Evolutionary conservation across 2,329 filamentous ascomycete species (phyloP).

Genomic region (Talaromyces sp.): DNA sequence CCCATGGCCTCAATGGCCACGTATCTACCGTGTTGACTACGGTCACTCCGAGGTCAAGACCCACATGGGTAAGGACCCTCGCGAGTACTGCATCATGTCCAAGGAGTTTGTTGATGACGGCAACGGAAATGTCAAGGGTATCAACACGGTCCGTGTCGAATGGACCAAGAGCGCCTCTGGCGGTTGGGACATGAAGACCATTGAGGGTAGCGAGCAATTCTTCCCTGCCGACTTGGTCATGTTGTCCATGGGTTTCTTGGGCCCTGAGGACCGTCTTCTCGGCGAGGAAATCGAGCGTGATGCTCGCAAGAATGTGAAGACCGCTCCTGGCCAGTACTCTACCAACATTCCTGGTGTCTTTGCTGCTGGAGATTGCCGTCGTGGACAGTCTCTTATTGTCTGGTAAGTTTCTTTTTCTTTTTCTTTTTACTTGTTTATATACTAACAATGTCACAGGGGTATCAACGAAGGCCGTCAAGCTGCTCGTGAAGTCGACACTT

Average conservation of each 20-base stretch:
- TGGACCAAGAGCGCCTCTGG: constrained; percentile 87
- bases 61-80: constrained; percentile 91
- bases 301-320: constrained; percentile 93
- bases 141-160: constrained; percentile 91
- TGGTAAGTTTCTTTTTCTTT: constrained; percentile 58
- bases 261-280: constrained; percentile 82
- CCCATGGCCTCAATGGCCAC: constrained; percentile 97
- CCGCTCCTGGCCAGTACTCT: constrained; percentile 75
- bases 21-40: constrained; percentile 97
- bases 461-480: constrained; percentile 96
- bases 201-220: constrained; percentile 88
- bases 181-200: constrained; percentile 98
- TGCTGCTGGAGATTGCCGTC: constrained; percentile 89
- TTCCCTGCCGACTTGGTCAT: constrained; percentile 94
- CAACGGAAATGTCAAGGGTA: constrained; percentile 81
- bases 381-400: constrained; percentile 92
- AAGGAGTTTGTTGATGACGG: constrained; percentile 93
- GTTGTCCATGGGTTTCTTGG: constrained; percentile 95
- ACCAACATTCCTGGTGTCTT: constrained; percentile 88
- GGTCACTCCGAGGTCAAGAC: constrained; percentile 93
- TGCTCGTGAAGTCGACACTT: constrained; percentile 86
- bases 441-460: constrained; percentile 52
- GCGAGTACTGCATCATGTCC: constrained; percentile 97
- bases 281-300: constrained; percentile 89
- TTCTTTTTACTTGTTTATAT: background rate